Base-by-base conservation (phyloP, 805 yeast species). In the Saccharomyces jurei region DNA sequence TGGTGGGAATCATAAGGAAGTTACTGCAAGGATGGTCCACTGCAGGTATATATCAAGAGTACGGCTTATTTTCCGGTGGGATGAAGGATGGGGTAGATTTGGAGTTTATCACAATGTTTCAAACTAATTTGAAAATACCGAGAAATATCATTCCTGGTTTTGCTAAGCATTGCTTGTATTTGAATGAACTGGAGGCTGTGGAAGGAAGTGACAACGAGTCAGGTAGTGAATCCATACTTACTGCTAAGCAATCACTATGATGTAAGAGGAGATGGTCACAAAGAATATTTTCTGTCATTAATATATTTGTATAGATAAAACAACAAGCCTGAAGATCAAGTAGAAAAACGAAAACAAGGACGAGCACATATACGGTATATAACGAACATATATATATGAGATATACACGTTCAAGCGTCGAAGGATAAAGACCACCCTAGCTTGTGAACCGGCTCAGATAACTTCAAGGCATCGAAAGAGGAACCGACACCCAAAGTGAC, bases 401-500 rank as follows among this genome's bases (percentile, higher is more conserved):
- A 14, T 28, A 22, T 22, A 36, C 17, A 17, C 25, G 44, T 36
- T 75, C 85, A 92, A 74, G 96, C 96, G 68, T 95, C 77, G 81
- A 92, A 92, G 63, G 96, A 82, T 75, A 94, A 81, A 54, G 96
- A 88, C 79, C 89, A 81, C 76, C 99, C 99, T 71, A 92, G 81
- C 84, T 94, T 91, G 86, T 94, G 98, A 71, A 92, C 96, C 62
- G 96, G 88, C 81, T 91, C 97, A 72, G 89, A 84, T 71, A 92
- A 83, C 77, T 91, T 87, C 77, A 90, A 83, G 68, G 97, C 96
- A 76, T 94, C 96, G 77, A 92, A 86, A 61, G 96, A 89, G 68
- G 95, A 87, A 81, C 99, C 99, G 63, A 94, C 83, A 74, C 99
- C 99, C 70, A 92, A 80, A 72, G 88, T 89, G 68, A 94, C 97